A percentile compares a stretch with the other conserved stretches of the same genome.
Evolutionary conservation across 2,329 filamentous ascomycete genomes (phyloP).

Genomic region (Aspergillus clavatus): DNA sequence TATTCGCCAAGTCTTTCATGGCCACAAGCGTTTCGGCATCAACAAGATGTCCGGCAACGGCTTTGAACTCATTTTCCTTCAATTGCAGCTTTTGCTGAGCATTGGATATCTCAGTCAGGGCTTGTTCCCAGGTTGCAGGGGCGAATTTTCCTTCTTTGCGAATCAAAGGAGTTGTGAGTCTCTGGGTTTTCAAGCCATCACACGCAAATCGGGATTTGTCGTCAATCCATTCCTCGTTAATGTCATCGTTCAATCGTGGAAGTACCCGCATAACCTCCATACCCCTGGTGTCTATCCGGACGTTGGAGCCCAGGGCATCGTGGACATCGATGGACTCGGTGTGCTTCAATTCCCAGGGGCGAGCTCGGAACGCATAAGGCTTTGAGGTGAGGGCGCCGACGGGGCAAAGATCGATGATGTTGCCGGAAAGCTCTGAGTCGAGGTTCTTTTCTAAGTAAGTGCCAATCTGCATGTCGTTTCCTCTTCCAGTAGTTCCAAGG

Average conservation of each 20-base stretch:
- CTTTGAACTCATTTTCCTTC: slow-evolving; percentile 93
- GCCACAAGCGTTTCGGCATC: slow-evolving; percentile 93
- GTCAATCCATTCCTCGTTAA: slow-evolving; percentile 99
- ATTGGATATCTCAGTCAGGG: slow-evolving; percentile 76
- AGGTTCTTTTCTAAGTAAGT: slow-evolving; percentile 95
- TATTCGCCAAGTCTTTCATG: slow-evolving; percentile 96
- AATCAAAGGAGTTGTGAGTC: slow-evolving; percentile 86
- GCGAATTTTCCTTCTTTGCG: slow-evolving; percentile 86
- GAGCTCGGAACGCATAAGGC: slow-evolving; percentile 93
- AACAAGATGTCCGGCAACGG: slow-evolving; percentile 81
- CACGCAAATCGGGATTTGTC: slow-evolving; percentile 97
- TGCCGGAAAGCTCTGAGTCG: slow-evolving; percentile 90
- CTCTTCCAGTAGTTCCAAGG: slow-evolving; percentile 87
- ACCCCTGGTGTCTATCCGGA: slow-evolving; percentile 87
- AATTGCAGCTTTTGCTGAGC: slow-evolving; percentile 75
- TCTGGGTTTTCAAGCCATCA: slow-evolving; percentile 93
- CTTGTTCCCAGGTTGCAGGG: slow-evolving; percentile 93
- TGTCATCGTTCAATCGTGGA: slow-evolving; percentile 89
- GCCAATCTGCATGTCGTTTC: slow-evolving; percentile 96
- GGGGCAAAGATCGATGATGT: slow-evolving; percentile 96
- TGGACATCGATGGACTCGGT: slow-evolving; percentile 93
- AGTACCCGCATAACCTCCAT: slow-evolving; percentile 94
- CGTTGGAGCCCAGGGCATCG: slow-evolving; percentile 88
- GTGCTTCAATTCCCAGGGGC: slow-evolving; percentile 96
- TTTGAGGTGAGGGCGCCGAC: slow-evolving; percentile 95